Evolutionary conservation across 139 green algal species (phyloP), one percentile per base, ranked within the genome.

Genomic region (Chlorella vulgaris): DNA sequence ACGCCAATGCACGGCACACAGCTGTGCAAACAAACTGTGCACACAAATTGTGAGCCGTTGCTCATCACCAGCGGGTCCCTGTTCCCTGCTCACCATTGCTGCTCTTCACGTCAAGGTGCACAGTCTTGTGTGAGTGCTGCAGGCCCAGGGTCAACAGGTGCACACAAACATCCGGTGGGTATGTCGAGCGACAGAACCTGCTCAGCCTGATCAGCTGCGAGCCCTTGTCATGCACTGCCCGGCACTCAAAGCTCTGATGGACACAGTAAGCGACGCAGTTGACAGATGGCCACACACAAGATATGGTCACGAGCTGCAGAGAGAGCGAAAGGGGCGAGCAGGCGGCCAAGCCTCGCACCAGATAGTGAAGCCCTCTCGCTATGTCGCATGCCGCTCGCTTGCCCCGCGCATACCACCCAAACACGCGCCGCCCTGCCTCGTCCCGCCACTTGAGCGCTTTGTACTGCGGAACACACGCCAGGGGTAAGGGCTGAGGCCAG

Each of bases 41-140:
- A n/a, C n/a, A n/a, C n/a, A n/a, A n/a, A n/a, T n/a, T n/a, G n/a
- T n/a, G n/a, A n/a, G n/a, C n/a, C n/a, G n/a, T n/a, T n/a, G n/a
- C n/a, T n/a, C n/a, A n/a, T n/a, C n/a, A n/a, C n/a, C n/a, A n/a
- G n/a, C n/a, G n/a, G n/a, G n/a, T n/a, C n/a, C n/a, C n/a, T n/a
- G n/a, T n/a, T n/a, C n/a, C n/a, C n/a, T 0, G 8, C 73, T 36
- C 51, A 79, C 73, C 51, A 10, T 79, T 79, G 35, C 36, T 58
- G 35, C 35, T 78, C 61, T 90, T 90, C 28, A 90, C 28, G 39
- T 90, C 86, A 31, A 89, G 69, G 65, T 89, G 85, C 7, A 88
- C 67, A 22, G 82, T 73, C 36, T 63, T 76, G 31, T 71, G 73
- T 43, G 58, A 51, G 50, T 89, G 85, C 66, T 77, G 69, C 69